A percentile compares a stretch with the other conserved stretches of the same genome.
phyloP scores from a whole-genome alignment of 805 yeast genomes.

The Candida parachauliodes region DNA sequence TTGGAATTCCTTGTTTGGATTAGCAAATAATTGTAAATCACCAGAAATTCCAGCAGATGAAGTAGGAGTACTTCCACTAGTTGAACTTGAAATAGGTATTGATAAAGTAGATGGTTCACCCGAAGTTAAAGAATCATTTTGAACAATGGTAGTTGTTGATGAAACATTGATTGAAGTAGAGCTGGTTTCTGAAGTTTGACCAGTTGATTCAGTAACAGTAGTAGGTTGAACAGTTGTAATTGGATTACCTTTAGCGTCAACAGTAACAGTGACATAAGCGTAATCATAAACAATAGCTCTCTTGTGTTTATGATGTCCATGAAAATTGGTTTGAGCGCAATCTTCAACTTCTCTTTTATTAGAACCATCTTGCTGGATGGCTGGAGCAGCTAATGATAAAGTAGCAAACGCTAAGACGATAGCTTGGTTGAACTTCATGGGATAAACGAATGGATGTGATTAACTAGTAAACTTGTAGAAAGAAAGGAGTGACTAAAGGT shows the following conservation, averaged over 20 bases:
- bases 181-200: constrained; percentile 23
- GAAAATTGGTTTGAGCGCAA: constrained; percentile 44
- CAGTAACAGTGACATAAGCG: constrained; percentile 41
- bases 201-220: constrained; percentile 16
- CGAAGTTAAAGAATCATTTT: constrained; percentile 20
- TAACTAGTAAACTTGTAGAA: constrained; percentile 5
- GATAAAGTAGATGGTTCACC: constrained; percentile 18
- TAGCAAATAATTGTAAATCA: constrained; percentile 46
- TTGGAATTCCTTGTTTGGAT: constrained; percentile 52
- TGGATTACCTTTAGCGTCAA: constrained; percentile 41
- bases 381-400: constrained; percentile 20
- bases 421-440: constrained; percentile 11
- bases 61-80: neutral
- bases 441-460: neutral
- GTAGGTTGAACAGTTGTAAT: constrained; percentile 15
- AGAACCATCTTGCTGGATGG: constrained; percentile 22
- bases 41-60: constrained; percentile 31
- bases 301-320: constrained; percentile 60
- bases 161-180: constrained; percentile 20
- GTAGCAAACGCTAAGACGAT: constrained; percentile 12
- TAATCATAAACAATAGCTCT: constrained; percentile 51
- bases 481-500: constrained; percentile 12
- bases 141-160: constrained; percentile 15
- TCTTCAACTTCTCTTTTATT: constrained; percentile 22
- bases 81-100: constrained; percentile 12